Base-by-base conservation (phyloP, 2,329 filamentous ascomycete species). In the Knufia fluminis region DNA sequence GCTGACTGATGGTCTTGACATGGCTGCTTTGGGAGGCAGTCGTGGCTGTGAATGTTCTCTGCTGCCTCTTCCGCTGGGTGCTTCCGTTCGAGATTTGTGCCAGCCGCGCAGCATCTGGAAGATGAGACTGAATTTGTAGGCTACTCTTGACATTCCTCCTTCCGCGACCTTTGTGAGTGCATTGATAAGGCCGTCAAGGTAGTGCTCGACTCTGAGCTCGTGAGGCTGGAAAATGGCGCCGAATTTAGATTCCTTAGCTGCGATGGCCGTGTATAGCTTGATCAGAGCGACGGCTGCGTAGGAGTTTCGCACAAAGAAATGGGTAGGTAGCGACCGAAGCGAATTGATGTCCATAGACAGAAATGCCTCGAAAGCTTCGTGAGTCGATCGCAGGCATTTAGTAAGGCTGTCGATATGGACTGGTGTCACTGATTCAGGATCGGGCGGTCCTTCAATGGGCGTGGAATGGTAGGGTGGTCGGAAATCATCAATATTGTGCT, bases 201-300 rank as follows among this genome's bases (percentile, higher is more conserved):
- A 84, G 48, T 77, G 71, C 55, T 80, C 75, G 14, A 77, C 69
- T 52, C 81, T 80, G 67, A 91, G 76, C 55, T 82, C 75, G 48
- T 82, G 76, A 54, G 78, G 78, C 56, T 80, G 74, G 54, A 91
- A 82, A 16, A 89, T 76, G 52, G 77, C 77, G n/a, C 80, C 80
- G 1, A 90, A 74, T 57, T 83, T 80, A 14, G 78, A 82, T 35
- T 76, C 75, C 0, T 81, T 76, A 12, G 76, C 74, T 1, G 77
- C 77, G 2, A 82, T 79, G 7, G 81, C 78, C 44, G 85, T 82
- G 65, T 83, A 83, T 53, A 89, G 76, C 64, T 87, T 88, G 62
- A 86, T 83, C 32, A 88, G 70, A 26, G 85, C 78, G 17, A 88
- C 81, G 2, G 82, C 75, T 4, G 80, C 80, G 60, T 86, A 87